Evolutionary conservation across 768 basidiomycete species (phyloP).

Genomic region (Pleurotus eryngii): DNA sequence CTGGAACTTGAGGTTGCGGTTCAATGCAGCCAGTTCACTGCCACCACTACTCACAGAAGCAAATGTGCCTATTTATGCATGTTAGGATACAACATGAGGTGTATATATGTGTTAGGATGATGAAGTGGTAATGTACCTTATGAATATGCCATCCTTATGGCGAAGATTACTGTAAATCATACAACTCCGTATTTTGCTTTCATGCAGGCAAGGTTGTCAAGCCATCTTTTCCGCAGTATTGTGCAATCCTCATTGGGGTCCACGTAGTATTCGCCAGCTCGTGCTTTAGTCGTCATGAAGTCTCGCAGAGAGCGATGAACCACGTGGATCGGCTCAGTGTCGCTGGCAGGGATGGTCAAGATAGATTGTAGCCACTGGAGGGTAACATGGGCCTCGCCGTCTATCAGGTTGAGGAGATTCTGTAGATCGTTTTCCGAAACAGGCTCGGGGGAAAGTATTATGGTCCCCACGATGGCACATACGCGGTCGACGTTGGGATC

Average conservation of each 20-base stretch:
- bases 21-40: too few relatives aligned
- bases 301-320: not conserved
- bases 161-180: too few relatives aligned
- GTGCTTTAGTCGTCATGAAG: not conserved
- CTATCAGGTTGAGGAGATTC: not conserved
- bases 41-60: too few relatives aligned
- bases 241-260: not conserved
- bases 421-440: not conserved
- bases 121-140: too few relatives aligned
- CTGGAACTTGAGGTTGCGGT: too few relatives aligned
- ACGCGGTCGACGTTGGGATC: not conserved
- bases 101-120: too few relatives aligned
- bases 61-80: too few relatives aligned
- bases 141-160: too few relatives aligned
- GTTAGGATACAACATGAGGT: too few relatives aligned
- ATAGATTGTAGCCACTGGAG: not conserved
- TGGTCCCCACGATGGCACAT: not conserved
- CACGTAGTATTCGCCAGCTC: conserved; percentile 1
- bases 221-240: too few relatives aligned
- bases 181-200: too few relatives aligned
- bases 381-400: not conserved
- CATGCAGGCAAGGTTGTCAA: too few relatives aligned
- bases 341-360: not conserved
- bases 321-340: not conserved
- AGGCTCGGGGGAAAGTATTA: not conserved